phyloP scores from a whole-genome alignment of 805 yeast genomes.

The Torulaspora microellipsoides region DNA sequence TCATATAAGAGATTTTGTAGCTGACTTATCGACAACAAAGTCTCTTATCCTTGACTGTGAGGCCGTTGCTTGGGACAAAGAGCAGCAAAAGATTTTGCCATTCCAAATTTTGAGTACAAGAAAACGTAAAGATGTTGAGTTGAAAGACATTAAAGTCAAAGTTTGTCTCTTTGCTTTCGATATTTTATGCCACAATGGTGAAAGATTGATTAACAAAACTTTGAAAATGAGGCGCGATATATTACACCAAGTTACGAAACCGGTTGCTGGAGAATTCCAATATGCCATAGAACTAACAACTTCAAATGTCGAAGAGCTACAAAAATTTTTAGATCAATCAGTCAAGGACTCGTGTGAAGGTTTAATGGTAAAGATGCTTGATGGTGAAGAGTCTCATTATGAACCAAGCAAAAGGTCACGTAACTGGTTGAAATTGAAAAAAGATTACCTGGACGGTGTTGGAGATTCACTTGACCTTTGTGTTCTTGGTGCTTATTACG shows the following conservation, averaged over 20 bases:
- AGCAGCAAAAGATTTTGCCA: constrained; percentile 74
- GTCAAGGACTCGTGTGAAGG: constrained; percentile 93
- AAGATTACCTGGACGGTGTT: constrained; percentile 90
- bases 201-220: constrained; percentile 61
- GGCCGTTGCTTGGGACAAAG: constrained; percentile 95
- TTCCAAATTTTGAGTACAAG: constrained; percentile 91
- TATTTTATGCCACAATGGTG: constrained; percentile 67
- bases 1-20: constrained; percentile 57
- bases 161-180: constrained; percentile 94
- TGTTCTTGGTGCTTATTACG: constrained; percentile 90
- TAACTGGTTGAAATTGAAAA: constrained; percentile 93
- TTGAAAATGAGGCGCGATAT: constrained; percentile 65
- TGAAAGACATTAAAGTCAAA: constrained; percentile 80
- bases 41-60: constrained; percentile 88
- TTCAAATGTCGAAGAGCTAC: constrained; percentile 67
- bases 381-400: constrained; percentile 74
- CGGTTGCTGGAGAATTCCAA: constrained; percentile 71
- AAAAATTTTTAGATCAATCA: constrained; percentile 79
- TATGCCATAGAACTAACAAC: constrained; percentile 76
- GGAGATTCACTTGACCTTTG: constrained; percentile 94
- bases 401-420: constrained; percentile 94
- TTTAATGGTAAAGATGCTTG: constrained; percentile 85
- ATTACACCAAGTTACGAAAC: constrained; percentile 51
- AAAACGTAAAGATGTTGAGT: constrained; percentile 88
- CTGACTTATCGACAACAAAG: constrained; percentile 35